Conservation (phyloP, 192 early-diverging fungal species). For the Gigaspora rosea region DNA sequence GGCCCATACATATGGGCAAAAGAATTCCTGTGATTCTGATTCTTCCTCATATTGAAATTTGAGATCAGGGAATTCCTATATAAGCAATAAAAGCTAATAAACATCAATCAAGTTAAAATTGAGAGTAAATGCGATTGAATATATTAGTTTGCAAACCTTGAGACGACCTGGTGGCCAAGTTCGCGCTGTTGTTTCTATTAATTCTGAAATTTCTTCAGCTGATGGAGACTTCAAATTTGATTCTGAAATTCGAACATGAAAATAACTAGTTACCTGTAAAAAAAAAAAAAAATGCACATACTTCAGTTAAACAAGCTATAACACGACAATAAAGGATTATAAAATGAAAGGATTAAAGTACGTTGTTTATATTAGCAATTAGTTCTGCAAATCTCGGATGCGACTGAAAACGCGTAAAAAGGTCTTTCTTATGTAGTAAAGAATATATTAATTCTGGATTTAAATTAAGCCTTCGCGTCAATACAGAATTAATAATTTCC, state of each 20-base stretch:
- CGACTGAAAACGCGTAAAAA: conserved; percentile 59
- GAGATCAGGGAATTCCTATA: conserved; percentile 52
- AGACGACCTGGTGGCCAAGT: conserved; percentile 62
- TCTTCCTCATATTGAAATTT: conserved; percentile 74
- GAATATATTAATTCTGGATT: conserved; percentile 75
- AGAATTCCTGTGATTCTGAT: conserved; percentile 58
- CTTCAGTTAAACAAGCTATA: neutral
- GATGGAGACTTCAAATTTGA: conserved; percentile 66
- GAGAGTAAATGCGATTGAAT: no score
- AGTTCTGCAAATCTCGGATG: conserved; percentile 56
- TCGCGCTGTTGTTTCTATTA: conserved; percentile 65
- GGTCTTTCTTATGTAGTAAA: conserved; percentile 64
- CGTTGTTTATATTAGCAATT: conserved; percentile 63
- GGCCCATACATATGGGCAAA: conserved; percentile 72
- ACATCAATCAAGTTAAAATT: neutral
- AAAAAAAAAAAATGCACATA: neutral
- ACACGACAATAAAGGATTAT: neutral
- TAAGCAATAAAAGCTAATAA: conserved; percentile 17
- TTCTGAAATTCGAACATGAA: conserved; percentile 61
- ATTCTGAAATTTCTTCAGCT: conserved; percentile 59
- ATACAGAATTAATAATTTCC: conserved; percentile 71
- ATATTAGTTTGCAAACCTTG: conserved; percentile 36
- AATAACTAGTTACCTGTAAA: conserved; percentile 61
- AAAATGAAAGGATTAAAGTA: neutral
- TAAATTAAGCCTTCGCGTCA: conserved; percentile 60